Conservation (phyloP, 2,329 filamentous ascomycete species). For the Penicillium occitanis region DNA sequence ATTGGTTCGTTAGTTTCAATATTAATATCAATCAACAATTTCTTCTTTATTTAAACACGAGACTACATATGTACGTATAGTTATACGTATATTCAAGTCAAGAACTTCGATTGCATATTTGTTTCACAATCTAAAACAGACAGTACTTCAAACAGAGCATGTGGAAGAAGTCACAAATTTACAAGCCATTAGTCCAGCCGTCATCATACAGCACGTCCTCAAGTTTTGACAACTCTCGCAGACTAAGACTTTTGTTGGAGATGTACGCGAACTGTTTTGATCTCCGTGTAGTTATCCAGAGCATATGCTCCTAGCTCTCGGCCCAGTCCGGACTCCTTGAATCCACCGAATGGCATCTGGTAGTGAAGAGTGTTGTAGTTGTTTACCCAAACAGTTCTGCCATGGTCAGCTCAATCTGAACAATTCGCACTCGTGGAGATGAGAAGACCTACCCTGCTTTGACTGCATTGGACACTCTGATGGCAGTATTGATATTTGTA, state of each 20-base stretch:
- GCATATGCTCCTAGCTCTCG: constrained; percentile 51
- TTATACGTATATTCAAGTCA: background rate
- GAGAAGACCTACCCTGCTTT: constrained; percentile 52
- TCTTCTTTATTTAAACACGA: background rate
- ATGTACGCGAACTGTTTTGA: constrained; percentile 49
- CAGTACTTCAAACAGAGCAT: background rate
- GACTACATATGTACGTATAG: background rate
- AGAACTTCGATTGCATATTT: background rate
- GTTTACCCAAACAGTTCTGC: constrained; percentile 62
- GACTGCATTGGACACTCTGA: constrained; percentile 70
- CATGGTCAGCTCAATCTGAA: background rate
- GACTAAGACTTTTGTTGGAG: background rate
- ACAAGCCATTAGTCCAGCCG: background rate
- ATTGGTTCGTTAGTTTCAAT: background rate
- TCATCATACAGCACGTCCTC: background rate
- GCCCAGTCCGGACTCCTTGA: constrained; percentile 46
- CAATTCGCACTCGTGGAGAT: background rate
- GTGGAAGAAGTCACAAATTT: background rate
- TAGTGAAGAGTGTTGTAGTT: constrained; percentile 66
- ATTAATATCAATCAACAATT: background rate
- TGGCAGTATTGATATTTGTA: constrained; percentile 72
- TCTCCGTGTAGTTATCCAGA: constrained; percentile 51
- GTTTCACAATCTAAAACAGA: background rate
- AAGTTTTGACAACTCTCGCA: background rate
- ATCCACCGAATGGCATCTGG: constrained; percentile 49